A percentile compares a stretch with the other conserved stretches of the same genome.
These are phyloP conservation scores for Podila clonocystis DNA, from an alignment of 192 early-diverging fungal species.

Conservation along the genomic window DNA sequence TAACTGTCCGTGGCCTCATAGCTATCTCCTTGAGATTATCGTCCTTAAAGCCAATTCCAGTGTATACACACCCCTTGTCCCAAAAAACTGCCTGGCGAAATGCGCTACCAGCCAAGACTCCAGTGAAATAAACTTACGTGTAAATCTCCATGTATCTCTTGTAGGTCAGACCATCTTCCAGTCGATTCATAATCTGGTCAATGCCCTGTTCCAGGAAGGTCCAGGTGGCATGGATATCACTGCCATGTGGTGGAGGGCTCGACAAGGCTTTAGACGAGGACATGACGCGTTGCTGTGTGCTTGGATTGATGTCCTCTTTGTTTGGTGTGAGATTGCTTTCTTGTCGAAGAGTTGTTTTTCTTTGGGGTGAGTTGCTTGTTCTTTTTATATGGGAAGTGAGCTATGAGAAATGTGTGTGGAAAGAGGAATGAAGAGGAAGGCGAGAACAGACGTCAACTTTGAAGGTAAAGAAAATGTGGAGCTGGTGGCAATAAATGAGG, in stretches of 20 bases:
- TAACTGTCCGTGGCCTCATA: too few relatives aligned
- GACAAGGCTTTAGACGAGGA: constrained; percentile 41
- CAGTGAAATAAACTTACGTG: constrained; percentile 72
- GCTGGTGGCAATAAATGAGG: neutral
- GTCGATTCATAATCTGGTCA: constrained; percentile 80
- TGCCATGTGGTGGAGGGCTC: constrained; percentile 55
- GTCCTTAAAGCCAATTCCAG: too few relatives aligned
- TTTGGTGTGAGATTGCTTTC: neutral
- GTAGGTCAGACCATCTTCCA: constrained; percentile 78
- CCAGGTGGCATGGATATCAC: constrained; percentile 76
- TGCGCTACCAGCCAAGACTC: neutral
- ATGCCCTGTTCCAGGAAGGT: constrained; percentile 77
- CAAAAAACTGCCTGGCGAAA: neutral
- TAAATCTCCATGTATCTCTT: constrained; percentile 85
- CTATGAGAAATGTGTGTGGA: constrained; percentile 1
- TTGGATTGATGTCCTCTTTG: neutral
- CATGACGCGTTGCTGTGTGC: constrained; percentile 15
- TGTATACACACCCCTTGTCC: too few relatives aligned
- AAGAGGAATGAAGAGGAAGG: neutral
- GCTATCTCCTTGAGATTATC: too few relatives aligned
- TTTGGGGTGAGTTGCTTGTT: neutral
- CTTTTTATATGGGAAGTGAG: neutral
- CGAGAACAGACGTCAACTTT: neutral
- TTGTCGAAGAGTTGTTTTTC: neutral
- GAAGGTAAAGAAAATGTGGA: neutral